Evolutionary conservation across 495 filamentous ascomycete genomes (phyloP).

Genomic region (Penicillium bovifimosum): DNA sequence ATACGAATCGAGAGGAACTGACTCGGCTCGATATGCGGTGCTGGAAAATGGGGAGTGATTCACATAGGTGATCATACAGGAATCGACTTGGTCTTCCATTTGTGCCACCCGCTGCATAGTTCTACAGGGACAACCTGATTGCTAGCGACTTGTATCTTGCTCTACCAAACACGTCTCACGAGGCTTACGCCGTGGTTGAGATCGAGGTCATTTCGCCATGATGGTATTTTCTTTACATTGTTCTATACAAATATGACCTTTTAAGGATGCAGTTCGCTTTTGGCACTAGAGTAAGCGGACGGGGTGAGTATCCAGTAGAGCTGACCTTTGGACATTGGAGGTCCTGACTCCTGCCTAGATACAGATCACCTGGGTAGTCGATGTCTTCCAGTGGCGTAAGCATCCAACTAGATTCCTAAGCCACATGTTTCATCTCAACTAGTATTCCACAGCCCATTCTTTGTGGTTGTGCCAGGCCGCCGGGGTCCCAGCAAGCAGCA

Average conservation of each 20-base stretch:
- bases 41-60: conserved; percentile 5
- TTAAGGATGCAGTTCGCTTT: not conserved
- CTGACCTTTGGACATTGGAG: not conserved
- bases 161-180: conserved; percentile 24
- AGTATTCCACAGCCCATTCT: no score
- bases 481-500: no score
- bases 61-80: conserved; percentile 15
- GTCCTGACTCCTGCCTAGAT: no score
- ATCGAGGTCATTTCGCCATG: not conserved
- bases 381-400: no score
- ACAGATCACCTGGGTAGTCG: no score
- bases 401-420: no score
- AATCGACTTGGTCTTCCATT: conserved; percentile 17
- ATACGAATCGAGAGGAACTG: conserved; percentile 7
- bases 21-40: conserved; percentile 5
- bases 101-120: conserved; percentile 17
- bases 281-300: not conserved
- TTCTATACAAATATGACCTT: conserved; percentile 8
- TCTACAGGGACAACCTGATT: conserved; percentile 25
- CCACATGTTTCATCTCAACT: no score
- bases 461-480: no score
- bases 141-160: conserved; percentile 31
- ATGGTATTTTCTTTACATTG: conserved; percentile 1
- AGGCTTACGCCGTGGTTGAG: conserved; percentile 19
- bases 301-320: not conserved